phyloP scores from a whole-genome alignment of 495 filamentous ascomycete genomes.

The Penicillium pulvis region DNA sequence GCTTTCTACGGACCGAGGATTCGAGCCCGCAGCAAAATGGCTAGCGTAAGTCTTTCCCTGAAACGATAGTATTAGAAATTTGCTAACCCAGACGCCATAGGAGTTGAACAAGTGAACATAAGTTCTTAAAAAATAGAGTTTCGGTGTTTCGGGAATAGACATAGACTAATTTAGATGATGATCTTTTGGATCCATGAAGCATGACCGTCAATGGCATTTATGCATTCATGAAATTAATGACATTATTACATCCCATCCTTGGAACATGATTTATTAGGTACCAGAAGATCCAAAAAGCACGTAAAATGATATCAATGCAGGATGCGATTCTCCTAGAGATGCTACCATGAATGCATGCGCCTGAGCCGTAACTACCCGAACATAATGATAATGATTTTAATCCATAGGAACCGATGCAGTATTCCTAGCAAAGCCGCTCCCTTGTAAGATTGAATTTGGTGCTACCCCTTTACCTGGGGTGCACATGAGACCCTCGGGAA shows the following conservation, averaged over 20 bases:
- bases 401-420: neutral
- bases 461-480: constrained; percentile 11
- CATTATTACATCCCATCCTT: neutral
- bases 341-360: neutral
- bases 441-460: neutral
- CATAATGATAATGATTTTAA: neutral
- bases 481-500: constrained; percentile 12
- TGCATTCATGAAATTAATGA: neutral
- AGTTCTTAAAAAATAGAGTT: neutral
- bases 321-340: neutral
- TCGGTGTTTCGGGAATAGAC: neutral
- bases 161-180: constrained; percentile 1
- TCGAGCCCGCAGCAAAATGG: constrained; percentile 76
- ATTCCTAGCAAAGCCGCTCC: neutral
- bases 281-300: neutral
- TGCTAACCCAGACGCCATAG: neutral
- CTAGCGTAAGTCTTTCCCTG: constrained; percentile 44
- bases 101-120: constrained; percentile 4
- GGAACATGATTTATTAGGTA: neutral
- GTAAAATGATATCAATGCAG: neutral
- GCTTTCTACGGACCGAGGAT: constrained; percentile 80
- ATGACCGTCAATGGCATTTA: neutral
- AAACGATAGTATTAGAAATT: neutral
- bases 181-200: neutral
- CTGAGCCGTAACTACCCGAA: neutral